Evolutionary conservation across 257 asterid genomes (phyloP), one percentile per base, ranked within the genome.

Genomic region (Nicotiana paniculata): DNA sequence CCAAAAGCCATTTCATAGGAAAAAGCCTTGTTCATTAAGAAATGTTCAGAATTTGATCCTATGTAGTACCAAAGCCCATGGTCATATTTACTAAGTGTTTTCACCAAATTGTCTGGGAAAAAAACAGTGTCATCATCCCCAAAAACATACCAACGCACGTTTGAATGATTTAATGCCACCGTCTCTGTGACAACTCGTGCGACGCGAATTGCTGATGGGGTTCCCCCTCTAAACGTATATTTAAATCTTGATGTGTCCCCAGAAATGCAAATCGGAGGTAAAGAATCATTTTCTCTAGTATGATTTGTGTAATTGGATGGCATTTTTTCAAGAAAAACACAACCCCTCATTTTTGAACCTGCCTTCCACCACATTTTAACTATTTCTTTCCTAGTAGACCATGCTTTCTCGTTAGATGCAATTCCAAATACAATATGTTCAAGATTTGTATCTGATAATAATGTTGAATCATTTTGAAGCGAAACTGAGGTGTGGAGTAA

Each of bases 351-450:
- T 57, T 69, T 82, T 43, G 12, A n/a, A 5, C 86, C 63, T 9
- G 96, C 91, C 78, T 88, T 88, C 98, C 98, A 94, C 98, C 98
- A 94, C 54, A 89, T 83, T 61, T 82, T 86, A 0, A 90, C 92
- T 30, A 88, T 91, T 37, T 89, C 87, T 77, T 91, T 90, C 28
- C 94, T 82, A 4, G 9, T 83, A 18, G 16, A 46, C 97, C 98
- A 94, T 1, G 97, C 83, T 0, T 78, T 82, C 46, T 85, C 83
- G 5, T 84, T 89, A 8, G 98, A 94, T 72, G 95, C 93, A 35
- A 94, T 93, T 32, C 96, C 97, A 9, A 94, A 93, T 9, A 94
- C 91, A n/a, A 94, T 54, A 43, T 94, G 96, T 33, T 93, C 87
- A 5, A 94, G 89, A 3, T 88, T 84, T 0, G 93, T 93, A 33